These are phyloP conservation scores for Artemisia annua DNA, from an alignment of 129 eudicot species.

Conservation along the genomic window DNA sequence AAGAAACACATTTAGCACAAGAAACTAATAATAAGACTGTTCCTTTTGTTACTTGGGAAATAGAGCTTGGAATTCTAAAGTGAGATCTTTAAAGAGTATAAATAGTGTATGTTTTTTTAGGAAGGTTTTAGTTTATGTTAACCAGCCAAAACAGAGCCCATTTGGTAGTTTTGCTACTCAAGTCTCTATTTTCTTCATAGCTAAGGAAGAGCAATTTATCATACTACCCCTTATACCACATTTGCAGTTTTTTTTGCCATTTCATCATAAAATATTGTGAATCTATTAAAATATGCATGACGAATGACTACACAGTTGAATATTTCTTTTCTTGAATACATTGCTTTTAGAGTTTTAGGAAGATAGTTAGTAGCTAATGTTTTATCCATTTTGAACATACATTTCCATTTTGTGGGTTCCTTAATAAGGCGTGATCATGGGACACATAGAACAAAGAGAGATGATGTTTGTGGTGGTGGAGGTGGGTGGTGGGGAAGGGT, in stretches of 20 bases:
- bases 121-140: conserved; percentile 37
- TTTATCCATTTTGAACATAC: too few species aligned
- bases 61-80: conserved; percentile 88
- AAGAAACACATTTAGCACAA: conserved; percentile 63
- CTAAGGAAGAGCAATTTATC: conserved; percentile 56
- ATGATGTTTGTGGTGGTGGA: too few species aligned
- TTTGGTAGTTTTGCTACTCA: conserved; percentile 52
- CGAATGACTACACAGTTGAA: too few species aligned
- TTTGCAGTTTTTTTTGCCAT: not conserved
- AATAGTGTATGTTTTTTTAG: conserved; percentile 63
- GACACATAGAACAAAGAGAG: too few species aligned
- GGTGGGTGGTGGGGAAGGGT: too few species aligned
- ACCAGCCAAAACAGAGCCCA: conserved; percentile 41
- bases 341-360: too few species aligned
- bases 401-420: too few species aligned
- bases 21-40: conserved; percentile 46
- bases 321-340: too few species aligned
- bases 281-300: too few species aligned
- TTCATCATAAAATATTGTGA: too few species aligned
- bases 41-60: conserved; percentile 64
- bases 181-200: conserved; percentile 56
- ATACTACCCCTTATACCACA: conserved; percentile 21
- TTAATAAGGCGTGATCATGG: too few species aligned
- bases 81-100: conserved; percentile 62
- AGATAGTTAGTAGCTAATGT: too few species aligned